These are phyloP conservation scores for Lentinula guzmanii DNA, from an alignment of 768 basidiomycete genomes.

Conservation along the genomic window DNA sequence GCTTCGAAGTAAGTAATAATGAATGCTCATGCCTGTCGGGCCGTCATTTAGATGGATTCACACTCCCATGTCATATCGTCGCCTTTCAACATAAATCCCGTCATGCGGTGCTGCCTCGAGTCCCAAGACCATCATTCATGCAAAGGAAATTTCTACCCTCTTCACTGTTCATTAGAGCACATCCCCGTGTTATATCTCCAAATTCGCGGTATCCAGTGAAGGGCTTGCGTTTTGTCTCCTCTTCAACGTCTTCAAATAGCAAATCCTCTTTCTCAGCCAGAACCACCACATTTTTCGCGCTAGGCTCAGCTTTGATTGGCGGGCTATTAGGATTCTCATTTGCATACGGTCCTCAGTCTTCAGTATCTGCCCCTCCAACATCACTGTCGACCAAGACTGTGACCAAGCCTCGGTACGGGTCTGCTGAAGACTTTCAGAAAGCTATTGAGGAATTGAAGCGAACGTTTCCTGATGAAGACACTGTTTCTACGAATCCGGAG, in stretches of 20 bases:
- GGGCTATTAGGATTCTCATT: not conserved
- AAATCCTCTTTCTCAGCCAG: not conserved
- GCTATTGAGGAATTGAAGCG: conserved; percentile 46
- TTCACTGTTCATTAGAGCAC: not conserved
- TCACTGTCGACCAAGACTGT: not conserved
- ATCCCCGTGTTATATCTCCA: not conserved
- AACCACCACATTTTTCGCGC: not conserved
- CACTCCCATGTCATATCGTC: not conserved
- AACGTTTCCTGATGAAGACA: conserved; percentile 26
- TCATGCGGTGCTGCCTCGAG: not conserved
- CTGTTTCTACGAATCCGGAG: conserved; percentile 45
- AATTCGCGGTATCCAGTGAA: not conserved
- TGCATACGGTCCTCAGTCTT: not conserved
- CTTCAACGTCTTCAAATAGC: not conserved
- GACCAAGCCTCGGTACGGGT: conserved; percentile 34
- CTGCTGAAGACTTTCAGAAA: conserved; percentile 42
- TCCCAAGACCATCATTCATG: not conserved
- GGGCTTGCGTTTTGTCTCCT: not conserved
- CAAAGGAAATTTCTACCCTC: not conserved
- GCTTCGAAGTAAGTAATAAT: no score
- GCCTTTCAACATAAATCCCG: not conserved
- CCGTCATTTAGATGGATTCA: no score
- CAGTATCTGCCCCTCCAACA: not conserved
- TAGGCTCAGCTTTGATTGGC: not conserved
- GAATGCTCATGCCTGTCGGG: no score